Evolutionary conservation across 2,329 filamentous ascomycete species (phyloP).

Genomic region (Hysterium pulicare): DNA sequence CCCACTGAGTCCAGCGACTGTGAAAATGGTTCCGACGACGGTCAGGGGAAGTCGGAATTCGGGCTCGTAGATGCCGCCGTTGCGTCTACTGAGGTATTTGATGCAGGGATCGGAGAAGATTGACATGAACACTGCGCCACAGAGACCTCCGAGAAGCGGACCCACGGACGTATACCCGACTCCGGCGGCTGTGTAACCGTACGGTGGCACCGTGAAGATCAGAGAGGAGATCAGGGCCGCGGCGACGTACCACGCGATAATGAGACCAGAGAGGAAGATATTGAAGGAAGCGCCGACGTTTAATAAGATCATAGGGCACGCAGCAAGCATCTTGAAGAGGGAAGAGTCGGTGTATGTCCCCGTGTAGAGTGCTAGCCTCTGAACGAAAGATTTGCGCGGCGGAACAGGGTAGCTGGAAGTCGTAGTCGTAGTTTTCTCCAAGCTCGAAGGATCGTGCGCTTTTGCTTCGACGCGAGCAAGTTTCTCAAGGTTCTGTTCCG

Average conservation of each 20-base stretch:
- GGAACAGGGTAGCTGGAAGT: background rate
- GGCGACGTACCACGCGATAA: background rate
- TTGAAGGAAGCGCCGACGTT: background rate
- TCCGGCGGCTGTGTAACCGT: conserved; percentile 40
- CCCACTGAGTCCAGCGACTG: background rate
- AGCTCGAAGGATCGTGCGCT: background rate
- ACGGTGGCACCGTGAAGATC: conserved; percentile 50
- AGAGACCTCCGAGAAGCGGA: conserved; percentile 39
- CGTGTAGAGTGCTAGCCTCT: background rate
- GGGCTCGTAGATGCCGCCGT: conserved; percentile 20
- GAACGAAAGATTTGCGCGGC: background rate
- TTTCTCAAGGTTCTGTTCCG: background rate
- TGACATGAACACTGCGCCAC: conserved; percentile 19
- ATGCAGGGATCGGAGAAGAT: conserved; percentile 11
- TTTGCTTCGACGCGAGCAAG: no score
- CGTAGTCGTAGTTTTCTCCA: background rate
- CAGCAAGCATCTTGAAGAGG: background rate
- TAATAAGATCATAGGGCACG: background rate
- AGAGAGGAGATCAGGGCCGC: conserved; percentile 22
- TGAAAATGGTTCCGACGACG: conserved; percentile 7
- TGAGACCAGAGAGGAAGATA: background rate
- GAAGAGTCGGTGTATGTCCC: conserved; percentile 2
- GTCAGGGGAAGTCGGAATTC: conserved; percentile 19
- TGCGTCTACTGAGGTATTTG: background rate
- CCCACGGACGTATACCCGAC: conserved; percentile 45